A percentile compares a stretch with the other conserved stretches of the same genome.
These are phyloP conservation scores for Purpureocillium takamizusanense DNA, from an alignment of 2,329 filamentous ascomycete species.

Conservation along the genomic window DNA sequence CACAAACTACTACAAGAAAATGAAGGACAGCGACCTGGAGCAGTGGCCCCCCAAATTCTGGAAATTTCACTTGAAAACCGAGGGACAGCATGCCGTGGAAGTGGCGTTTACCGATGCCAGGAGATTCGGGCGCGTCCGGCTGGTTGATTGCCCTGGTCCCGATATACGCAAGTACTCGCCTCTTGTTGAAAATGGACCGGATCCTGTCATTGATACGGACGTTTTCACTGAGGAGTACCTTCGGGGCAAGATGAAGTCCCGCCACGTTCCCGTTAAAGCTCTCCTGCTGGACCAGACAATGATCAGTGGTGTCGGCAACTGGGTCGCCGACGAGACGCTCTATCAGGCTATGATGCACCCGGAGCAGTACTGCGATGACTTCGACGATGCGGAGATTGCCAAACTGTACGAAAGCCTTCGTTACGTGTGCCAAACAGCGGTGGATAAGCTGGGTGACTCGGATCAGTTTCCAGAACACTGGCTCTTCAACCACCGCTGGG, in stretches of 20 bases:
- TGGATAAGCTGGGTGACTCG: conserved; percentile 72
- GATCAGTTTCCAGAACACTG: conserved; percentile 78
- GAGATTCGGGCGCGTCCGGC: conserved; percentile 67
- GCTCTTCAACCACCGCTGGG: conserved; percentile 85
- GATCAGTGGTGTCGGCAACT: conserved; percentile 91
- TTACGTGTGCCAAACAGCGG: conserved; percentile 71
- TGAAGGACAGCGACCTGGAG: conserved; percentile 46
- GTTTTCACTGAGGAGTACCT: conserved; percentile 71
- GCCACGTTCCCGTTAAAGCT: conserved; percentile 82
- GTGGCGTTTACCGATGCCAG: conserved; percentile 79
- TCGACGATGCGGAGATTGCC: conserved; percentile 62
- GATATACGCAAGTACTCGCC: conserved; percentile 70
- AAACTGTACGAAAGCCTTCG: conserved; percentile 64
- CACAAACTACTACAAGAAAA: conserved; percentile 72
- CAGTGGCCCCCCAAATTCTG: conserved; percentile 83
- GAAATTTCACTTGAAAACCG: conserved; percentile 72
- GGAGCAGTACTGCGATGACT: conserved; percentile 83
- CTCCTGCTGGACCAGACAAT: conserved; percentile 79
- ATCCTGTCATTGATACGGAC: conserved; percentile 77
- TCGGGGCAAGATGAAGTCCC: conserved; percentile 57
- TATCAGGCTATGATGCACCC: conserved; percentile 86
- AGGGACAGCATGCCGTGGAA: conserved; percentile 42
- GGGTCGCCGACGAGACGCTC: conserved; percentile 91
- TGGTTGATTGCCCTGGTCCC: conserved; percentile 71
- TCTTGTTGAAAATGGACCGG: conserved; percentile 84